A percentile compares a stretch with the other conserved stretches of the same genome.
phyloP scores from a whole-genome alignment of 2,329 filamentous ascomycete species.

The Drechslerella coelobrocha region DNA sequence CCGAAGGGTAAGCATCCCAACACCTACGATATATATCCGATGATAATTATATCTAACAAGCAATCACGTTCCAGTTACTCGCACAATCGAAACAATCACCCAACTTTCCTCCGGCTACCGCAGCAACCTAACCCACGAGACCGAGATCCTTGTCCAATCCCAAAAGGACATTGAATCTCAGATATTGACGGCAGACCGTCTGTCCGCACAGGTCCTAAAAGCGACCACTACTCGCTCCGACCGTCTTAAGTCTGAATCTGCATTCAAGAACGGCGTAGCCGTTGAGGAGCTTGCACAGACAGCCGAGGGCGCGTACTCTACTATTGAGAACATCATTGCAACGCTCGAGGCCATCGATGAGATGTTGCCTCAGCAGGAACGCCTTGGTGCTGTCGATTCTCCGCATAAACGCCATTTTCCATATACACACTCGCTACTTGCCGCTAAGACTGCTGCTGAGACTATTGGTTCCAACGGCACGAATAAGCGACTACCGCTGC shows the following conservation, averaged over 20 bases:
- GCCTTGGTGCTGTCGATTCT: constrained; percentile 48
- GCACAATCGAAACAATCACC: constrained; percentile 52
- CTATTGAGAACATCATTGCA: constrained; percentile 54
- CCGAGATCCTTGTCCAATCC: constrained; percentile 51
- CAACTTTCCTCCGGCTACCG: constrained; percentile 53
- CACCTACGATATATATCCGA: not conserved
- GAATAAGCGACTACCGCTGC: not conserved
- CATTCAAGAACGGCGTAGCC: constrained; percentile 52
- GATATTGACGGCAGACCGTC: constrained; percentile 52
- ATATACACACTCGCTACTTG: constrained; percentile 53
- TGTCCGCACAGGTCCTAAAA: constrained; percentile 52
- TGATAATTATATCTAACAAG: not conserved
- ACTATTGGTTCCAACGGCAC: not conserved
- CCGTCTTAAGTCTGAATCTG: constrained; percentile 51
- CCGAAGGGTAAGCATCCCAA: constrained; percentile 51
- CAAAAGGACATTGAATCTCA: constrained; percentile 53
- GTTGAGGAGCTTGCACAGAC: constrained; percentile 54
- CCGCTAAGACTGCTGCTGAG: constrained; percentile 48
- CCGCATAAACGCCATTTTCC: constrained; percentile 54
- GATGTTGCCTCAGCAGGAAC: constrained; percentile 54
- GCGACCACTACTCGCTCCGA: constrained; percentile 54
- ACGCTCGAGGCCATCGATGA: constrained; percentile 55
- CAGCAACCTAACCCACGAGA: constrained; percentile 52
- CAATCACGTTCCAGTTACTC: constrained; percentile 52
- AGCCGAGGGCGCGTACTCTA: constrained; percentile 53